phyloP scores from a whole-genome alignment of 2,329 filamentous ascomycete species.

The Daldinia sp. region DNA sequence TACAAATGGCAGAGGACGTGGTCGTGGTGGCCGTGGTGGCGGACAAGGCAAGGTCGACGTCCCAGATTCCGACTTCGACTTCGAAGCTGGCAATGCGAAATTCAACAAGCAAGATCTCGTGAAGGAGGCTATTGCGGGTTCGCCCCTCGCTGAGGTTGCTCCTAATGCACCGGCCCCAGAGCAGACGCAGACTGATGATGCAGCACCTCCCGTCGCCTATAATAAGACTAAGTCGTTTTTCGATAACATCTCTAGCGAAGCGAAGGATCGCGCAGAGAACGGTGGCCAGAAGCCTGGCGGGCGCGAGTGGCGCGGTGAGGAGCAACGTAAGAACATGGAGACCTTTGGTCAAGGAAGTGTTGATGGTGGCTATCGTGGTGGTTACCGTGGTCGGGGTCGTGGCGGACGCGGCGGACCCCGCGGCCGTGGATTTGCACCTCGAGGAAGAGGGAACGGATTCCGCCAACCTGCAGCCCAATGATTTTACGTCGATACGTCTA shows the following conservation, averaged over 20 bases:
- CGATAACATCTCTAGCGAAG: slow-evolving; percentile 96
- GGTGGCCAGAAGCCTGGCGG: slow-evolving; percentile 74
- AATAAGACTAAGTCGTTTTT: slow-evolving; percentile 94
- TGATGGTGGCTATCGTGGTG: slow-evolving; percentile 77
- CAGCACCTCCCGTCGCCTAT: slow-evolving; percentile 66
- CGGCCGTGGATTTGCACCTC: slow-evolving; percentile 37
- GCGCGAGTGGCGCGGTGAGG: slow-evolving; percentile 88
- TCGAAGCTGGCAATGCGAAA: slow-evolving; percentile 84
- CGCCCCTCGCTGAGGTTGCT: slow-evolving; percentile 65
- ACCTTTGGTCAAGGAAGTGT: slow-evolving; percentile 98
- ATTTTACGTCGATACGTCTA: not conserved
- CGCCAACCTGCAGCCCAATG: slow-evolving; percentile 39
- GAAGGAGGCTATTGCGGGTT: slow-evolving; percentile 87
- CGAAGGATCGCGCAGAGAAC: slow-evolving; percentile 84
- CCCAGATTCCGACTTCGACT: slow-evolving; percentile 91
- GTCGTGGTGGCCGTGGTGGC: slow-evolving; percentile 55
- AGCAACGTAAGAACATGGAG: slow-evolving; percentile 95
- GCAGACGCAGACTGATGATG: slow-evolving; percentile 46
- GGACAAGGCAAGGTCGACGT: slow-evolving; percentile 79
- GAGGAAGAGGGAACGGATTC: slow-evolving; percentile 46
- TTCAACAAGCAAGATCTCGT: slow-evolving; percentile 87
- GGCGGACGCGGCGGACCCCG: slow-evolving; percentile 70
- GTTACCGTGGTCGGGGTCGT: slow-evolving; percentile 81
- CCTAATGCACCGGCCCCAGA: slow-evolving; percentile 52
- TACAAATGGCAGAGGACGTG: slow-evolving; percentile 54